Percentiles rank a stretch among this genome's conserved stretches.
Conservation (phyloP, 2,329 filamentous ascomycete genomes). For the Aschersonia sp. region DNA sequence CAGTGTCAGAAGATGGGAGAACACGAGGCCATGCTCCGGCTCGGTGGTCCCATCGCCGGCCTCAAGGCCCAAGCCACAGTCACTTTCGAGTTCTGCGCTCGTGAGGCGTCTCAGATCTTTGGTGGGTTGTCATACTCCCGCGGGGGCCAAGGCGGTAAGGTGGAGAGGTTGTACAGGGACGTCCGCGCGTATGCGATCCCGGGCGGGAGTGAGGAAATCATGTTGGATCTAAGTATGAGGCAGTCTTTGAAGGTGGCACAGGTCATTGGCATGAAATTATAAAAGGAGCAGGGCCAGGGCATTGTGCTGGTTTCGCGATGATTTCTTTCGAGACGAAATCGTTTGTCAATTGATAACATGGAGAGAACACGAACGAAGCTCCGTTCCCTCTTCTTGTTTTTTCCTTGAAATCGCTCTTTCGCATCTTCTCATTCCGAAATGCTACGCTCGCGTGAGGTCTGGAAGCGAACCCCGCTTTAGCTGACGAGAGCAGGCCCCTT, state of each 20-base stretch:
- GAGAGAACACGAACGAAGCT: no score
- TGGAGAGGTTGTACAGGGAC: conserved; percentile 88
- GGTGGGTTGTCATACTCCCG: conserved; percentile 84
- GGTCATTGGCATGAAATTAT: conserved; percentile 92
- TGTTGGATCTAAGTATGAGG: conserved; percentile 90
- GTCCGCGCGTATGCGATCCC: conserved; percentile 94
- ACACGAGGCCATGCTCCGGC: conserved; percentile 87
- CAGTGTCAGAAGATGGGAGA: conserved; percentile 90
- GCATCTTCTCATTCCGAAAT: no score
- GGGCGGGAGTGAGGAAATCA: conserved; percentile 94
- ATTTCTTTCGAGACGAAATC: no score
- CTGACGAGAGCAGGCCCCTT: no score
- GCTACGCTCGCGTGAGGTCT: no score
- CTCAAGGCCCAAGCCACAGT: conserved; percentile 89
- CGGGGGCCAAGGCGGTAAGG: conserved; percentile 87
- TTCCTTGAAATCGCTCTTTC: no score
- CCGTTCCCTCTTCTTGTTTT: no score
- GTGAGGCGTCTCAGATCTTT: conserved; percentile 95
- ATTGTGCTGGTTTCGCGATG: no score
- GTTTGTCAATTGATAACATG: no score
- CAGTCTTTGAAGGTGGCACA: conserved; percentile 82
- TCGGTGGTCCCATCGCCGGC: conserved; percentile 84
- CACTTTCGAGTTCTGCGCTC: conserved; percentile 94
- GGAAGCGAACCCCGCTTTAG: no score
- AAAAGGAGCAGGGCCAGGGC: conserved; percentile 12